phyloP scores from a whole-genome alignment of 2,329 filamentous ascomycete species.

The Aschersonia sp. region DNA sequence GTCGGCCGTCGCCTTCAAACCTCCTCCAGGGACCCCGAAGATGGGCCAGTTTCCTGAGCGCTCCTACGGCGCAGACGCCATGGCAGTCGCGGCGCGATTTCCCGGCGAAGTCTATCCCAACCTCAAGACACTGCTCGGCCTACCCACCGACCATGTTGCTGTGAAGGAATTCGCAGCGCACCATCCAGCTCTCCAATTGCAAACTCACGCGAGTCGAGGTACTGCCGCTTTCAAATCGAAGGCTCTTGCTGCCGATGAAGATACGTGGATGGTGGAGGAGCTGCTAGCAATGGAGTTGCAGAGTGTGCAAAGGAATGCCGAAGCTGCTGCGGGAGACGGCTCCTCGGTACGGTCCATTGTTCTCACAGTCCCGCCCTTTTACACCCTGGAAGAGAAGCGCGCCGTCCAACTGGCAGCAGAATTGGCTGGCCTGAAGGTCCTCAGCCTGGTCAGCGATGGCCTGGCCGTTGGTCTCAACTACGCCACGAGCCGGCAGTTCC shows the following conservation, averaged over 20 bases:
- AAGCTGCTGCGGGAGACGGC: constrained; percentile 63
- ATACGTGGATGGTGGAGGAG: constrained; percentile 73
- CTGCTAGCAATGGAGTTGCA: constrained; percentile 91
- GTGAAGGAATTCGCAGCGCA: constrained; percentile 57
- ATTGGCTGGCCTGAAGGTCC: constrained; percentile 73
- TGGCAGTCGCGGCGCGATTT: constrained; percentile 75
- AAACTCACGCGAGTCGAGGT: constrained; percentile 40
- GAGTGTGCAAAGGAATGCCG: constrained; percentile 80
- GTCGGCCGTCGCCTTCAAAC: constrained; percentile 87
- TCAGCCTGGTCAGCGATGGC: constrained; percentile 77
- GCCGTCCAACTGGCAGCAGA: constrained; percentile 74
- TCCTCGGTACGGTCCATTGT: constrained; percentile 66
- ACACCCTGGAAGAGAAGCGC: constrained; percentile 77
- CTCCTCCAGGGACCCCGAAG: constrained; percentile 48
- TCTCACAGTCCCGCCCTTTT: constrained; percentile 81
- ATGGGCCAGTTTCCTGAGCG: constrained; percentile 68
- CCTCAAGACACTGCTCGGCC: constrained; percentile 77
- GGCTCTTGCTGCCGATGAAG: constrained; percentile 44
- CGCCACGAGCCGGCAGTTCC: constrained; percentile 80
- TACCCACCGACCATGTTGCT: constrained; percentile 43
- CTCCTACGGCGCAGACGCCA: constrained; percentile 80
- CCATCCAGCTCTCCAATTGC: constrained; percentile 65
- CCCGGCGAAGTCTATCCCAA: constrained; percentile 91
- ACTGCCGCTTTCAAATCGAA: constrained; percentile 75
- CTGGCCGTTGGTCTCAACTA: constrained; percentile 91